Conservation (phyloP, 306 rosid species). For the Biancaea sappan region DNA sequence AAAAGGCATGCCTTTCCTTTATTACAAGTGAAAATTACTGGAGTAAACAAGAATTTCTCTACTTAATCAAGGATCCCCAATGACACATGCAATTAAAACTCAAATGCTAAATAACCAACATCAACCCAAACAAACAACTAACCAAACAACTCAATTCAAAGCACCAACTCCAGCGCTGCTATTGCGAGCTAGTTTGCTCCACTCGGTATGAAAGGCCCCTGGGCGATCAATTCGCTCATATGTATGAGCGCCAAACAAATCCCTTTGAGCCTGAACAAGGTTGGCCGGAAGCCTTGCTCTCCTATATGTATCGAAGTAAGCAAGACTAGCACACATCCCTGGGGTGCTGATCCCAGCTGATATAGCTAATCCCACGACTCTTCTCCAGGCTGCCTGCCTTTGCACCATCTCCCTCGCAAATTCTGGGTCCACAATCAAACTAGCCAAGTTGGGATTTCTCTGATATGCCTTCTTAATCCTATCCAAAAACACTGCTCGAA, state of each 20-base stretch:
- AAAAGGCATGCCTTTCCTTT: conserved; percentile 50
- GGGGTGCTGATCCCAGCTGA: conserved; percentile 92
- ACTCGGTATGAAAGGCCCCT: conserved; percentile 84
- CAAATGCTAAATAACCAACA: conserved; percentile 33
- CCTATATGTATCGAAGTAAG: conserved; percentile 87
- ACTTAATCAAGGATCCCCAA: conserved; percentile 47
- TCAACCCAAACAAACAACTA: conserved; percentile 36
- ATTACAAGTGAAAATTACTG: conserved; percentile 45
- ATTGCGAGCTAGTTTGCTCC: conserved; percentile 86
- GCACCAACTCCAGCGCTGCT: conserved; percentile 59
- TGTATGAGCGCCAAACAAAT: conserved; percentile 94
- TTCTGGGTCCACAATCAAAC: conserved; percentile 86
- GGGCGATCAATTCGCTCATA: conserved; percentile 85
- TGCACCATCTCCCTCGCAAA: conserved; percentile 96
- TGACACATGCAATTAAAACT: conserved; percentile 42
- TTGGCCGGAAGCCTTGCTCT: conserved; percentile 91
- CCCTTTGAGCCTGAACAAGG: conserved; percentile 97
- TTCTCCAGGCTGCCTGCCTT: conserved; percentile 92
- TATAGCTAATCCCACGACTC: conserved; percentile 87
- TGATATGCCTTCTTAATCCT: conserved; percentile 92
- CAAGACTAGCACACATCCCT: conserved; percentile 94
- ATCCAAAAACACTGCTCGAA: conserved; percentile 89
- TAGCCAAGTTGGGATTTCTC: conserved; percentile 79
- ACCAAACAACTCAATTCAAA: conserved; percentile 51
- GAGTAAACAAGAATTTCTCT: conserved; percentile 41